These are phyloP conservation scores for Pichia eremophila DNA, from an alignment of 805 yeast species.

Conservation along the genomic window DNA sequence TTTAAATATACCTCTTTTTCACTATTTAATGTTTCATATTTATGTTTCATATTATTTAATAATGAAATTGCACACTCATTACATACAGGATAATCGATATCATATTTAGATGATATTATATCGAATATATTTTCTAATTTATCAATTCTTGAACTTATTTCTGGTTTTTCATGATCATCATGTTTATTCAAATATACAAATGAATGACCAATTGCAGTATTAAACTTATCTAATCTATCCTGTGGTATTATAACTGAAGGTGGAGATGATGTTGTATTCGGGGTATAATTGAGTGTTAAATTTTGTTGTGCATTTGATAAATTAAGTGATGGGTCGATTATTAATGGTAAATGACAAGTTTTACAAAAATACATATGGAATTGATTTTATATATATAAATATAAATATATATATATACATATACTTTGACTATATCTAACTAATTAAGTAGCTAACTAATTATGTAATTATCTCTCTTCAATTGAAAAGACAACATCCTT, in stretches of 20 bases:
- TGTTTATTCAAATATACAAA: neutral
- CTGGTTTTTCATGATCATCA: constrained; percentile 5
- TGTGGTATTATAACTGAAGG: neutral
- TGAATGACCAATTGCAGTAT: neutral
- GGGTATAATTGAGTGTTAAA: constrained; percentile 29
- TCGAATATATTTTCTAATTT: constrained; percentile 60
- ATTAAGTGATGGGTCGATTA: constrained; percentile 45
- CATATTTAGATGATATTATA: constrained; percentile 65
- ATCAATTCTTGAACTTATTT: constrained; percentile 30
- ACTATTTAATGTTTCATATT: constrained; percentile 61
- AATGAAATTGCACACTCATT: constrained; percentile 69
- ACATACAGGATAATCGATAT: constrained; percentile 81
- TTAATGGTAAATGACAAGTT: constrained; percentile 50
- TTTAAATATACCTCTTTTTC: constrained; percentile 74
- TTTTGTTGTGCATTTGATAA: constrained; percentile 47
- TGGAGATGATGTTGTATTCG: constrained; percentile 9
- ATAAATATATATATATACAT: neutral
- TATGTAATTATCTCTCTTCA: constrained; percentile 31
- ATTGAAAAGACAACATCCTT: constrained; percentile 42
- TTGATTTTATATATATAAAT: neutral
- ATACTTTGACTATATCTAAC: too few species aligned
- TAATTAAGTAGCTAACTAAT: too few species aligned
- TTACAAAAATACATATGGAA: constrained; percentile 35
- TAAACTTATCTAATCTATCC: constrained; percentile 14
- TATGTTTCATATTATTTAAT: constrained; percentile 52